A percentile compares a stretch with the other conserved stretches of the same genome.
Conservation (phyloP, 108 stramenopile genomes). For the Nitzschia inconspicua region DNA sequence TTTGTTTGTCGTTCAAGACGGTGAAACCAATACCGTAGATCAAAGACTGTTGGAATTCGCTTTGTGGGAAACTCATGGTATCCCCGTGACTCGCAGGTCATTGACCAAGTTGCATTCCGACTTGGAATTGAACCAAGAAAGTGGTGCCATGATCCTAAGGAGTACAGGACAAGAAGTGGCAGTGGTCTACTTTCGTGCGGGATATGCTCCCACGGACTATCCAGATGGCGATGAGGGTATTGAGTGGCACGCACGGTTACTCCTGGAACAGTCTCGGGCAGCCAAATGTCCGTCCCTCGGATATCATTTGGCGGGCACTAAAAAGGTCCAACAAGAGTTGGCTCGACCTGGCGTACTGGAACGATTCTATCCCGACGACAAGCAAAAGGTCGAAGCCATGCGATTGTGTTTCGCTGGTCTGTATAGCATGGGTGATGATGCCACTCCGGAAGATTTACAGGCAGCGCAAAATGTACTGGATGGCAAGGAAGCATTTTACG, state of each 20-base stretch:
- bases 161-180: slow-evolving; percentile 41
- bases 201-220: slow-evolving; percentile 96
- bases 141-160: slow-evolving; percentile 37
- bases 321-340: slow-evolving; percentile 97
- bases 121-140: slow-evolving; percentile 34
- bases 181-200: slow-evolving; percentile 94
- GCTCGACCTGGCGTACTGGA: slow-evolving; percentile 83
- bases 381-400: slow-evolving; percentile 32
- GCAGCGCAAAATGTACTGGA: slow-evolving; percentile 69
- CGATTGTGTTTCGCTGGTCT: slow-evolving; percentile 78
- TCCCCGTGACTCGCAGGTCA: slow-evolving; percentile 77
- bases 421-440: slow-evolving; percentile 78
- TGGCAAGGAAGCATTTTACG: slow-evolving; percentile 70
- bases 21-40: slow-evolving; percentile 95
- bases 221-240: slow-evolving; percentile 65
- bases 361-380: slow-evolving; percentile 66
- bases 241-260: slow-evolving; percentile 88
- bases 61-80: slow-evolving; percentile 76
- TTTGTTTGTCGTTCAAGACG: slow-evolving; percentile 92
- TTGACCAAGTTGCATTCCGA: slow-evolving; percentile 47
- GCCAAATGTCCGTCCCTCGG: slow-evolving; percentile 92
- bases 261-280: slow-evolving; percentile 78
- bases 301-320: slow-evolving; percentile 96
- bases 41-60: slow-evolving; percentile 90
- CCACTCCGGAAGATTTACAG: slow-evolving; percentile 47